phyloP scores from a whole-genome alignment of 2,329 filamentous ascomycete genomes.

The Talaromyces sp. region DNA sequence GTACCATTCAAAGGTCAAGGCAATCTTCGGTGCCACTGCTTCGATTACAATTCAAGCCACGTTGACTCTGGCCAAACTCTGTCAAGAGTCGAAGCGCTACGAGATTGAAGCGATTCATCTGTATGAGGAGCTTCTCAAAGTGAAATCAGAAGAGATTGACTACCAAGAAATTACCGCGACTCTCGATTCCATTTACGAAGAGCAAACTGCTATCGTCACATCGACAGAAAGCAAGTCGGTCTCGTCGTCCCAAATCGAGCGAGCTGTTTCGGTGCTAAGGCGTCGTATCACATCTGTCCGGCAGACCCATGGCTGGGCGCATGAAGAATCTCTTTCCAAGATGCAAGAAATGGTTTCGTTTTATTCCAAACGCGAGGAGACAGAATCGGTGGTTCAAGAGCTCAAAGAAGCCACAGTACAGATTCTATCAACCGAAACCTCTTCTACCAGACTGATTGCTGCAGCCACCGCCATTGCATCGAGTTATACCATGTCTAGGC shows the following conservation, averaged over 20 bases:
- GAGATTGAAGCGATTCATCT: conserved; percentile 30
- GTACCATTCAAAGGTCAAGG: conserved; percentile 29
- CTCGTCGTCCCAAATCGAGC: conserved; percentile 24
- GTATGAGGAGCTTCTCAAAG: conserved; percentile 33
- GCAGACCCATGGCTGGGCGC: conserved; percentile 32
- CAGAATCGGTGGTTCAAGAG: conserved; percentile 23
- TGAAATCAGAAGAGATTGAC: conserved; percentile 27
- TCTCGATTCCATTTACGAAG: conserved; percentile 34
- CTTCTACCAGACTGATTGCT: conserved; percentile 23
- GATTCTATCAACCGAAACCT: conserved; percentile 28
- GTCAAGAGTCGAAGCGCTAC: conserved; percentile 32
- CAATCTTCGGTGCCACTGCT: conserved; percentile 27
- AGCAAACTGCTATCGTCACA: conserved; percentile 23
- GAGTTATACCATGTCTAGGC: conserved; percentile 30
- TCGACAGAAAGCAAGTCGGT: conserved; percentile 18
- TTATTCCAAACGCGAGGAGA: conserved; percentile 28
- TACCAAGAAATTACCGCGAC: conserved; percentile 27
- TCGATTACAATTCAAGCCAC: conserved; percentile 34
- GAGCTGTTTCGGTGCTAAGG: conserved; percentile 24
- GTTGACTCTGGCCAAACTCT: conserved; percentile 30
- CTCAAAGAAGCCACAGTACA: conserved; percentile 29
- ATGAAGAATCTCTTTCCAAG: conserved; percentile 33
- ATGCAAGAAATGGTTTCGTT: conserved; percentile 33
- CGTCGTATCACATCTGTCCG: conserved; percentile 26
- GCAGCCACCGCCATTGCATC: conserved; percentile 32